Percentiles rank a stretch among this genome's conserved stretches.
Conservation (phyloP, 306 rosid species). For the Clitoria ternatea region DNA sequence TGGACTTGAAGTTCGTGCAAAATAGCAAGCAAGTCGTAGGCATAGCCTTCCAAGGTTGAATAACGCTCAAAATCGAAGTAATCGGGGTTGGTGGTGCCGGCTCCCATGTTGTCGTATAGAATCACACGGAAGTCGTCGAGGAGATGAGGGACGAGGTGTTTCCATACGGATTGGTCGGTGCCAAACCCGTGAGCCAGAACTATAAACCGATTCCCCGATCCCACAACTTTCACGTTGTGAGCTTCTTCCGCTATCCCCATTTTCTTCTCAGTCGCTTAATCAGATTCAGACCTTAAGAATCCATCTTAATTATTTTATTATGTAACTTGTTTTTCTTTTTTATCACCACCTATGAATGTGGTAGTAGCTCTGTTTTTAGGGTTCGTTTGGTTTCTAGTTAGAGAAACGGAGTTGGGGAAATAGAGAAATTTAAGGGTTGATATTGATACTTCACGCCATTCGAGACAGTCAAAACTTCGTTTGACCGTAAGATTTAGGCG, state of each 20-base stretch:
- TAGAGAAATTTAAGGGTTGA: too few species aligned
- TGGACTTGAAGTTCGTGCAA: slow-evolving; percentile 29
- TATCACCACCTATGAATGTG: too few species aligned
- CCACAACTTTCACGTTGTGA: slow-evolving; percentile 38
- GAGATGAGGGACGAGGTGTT: slow-evolving; percentile 43
- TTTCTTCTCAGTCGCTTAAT: too few species aligned
- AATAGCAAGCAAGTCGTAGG: slow-evolving; percentile 35
- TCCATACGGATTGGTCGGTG: slow-evolving; percentile 45
- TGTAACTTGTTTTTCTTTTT: too few species aligned
- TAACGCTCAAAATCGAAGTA: slow-evolving; percentile 41
- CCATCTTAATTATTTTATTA: too few species aligned
- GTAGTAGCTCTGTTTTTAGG: too few species aligned
- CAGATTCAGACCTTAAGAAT: too few species aligned
- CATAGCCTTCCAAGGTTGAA: slow-evolving; percentile 38
- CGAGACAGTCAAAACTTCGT: too few species aligned
- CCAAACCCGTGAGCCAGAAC: slow-evolving; percentile 47
- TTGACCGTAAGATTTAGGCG: too few species aligned
- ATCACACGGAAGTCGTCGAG: slow-evolving; percentile 35
- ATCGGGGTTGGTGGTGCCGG: slow-evolving; percentile 46
- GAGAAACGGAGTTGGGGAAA: too few species aligned
- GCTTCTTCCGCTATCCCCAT: slow-evolving; percentile 47
- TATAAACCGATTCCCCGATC: slow-evolving; percentile 28
- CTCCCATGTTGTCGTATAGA: slow-evolving; percentile 43
- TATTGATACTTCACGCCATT: too few species aligned
- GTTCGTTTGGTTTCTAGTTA: too few species aligned